These are phyloP conservation scores for Jaenimonas drosophilae DNA, from an alignment of 208 protist genomes.

Conservation along the genomic window DNA sequence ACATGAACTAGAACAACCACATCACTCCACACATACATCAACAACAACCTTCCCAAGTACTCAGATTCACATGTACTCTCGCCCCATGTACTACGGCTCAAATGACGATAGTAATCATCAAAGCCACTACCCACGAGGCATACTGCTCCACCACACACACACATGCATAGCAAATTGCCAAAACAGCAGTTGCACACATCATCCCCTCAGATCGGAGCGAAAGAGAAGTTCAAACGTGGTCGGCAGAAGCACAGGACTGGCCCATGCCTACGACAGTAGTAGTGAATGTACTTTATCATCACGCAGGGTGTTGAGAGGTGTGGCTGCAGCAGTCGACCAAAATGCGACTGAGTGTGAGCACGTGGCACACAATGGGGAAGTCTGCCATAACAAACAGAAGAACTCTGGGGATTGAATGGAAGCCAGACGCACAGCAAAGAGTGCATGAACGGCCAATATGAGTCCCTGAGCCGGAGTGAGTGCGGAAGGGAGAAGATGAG, in stretches of 20 bases:
- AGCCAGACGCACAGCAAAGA: neutral
- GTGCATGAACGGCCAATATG: neutral
- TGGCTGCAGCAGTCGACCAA: neutral
- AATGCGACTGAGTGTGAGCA: no score
- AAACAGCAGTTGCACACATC: neutral
- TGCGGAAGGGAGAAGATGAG: no score
- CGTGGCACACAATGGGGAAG: no score
- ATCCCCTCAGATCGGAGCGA: constrained; percentile 8
- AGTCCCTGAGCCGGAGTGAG: neutral
- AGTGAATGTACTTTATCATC: constrained; percentile 5
- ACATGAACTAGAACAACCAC: neutral
- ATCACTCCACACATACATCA: constrained; percentile 1
- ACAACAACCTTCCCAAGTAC: constrained; percentile 1
- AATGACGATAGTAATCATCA: neutral
- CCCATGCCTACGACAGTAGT: neutral
- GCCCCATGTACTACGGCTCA: no score
- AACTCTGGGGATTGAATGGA: constrained; percentile 1
- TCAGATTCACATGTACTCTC: no score
- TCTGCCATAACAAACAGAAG: no score
- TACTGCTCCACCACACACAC: neutral
- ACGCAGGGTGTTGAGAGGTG: neutral
- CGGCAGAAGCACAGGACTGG: neutral
- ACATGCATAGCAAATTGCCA: neutral
- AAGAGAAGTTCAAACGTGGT: constrained; percentile 6
- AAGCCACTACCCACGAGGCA: neutral